phyloP scores from a whole-genome alignment of 2,329 filamentous ascomycete genomes.

The Thelonectria blattea region DNA sequence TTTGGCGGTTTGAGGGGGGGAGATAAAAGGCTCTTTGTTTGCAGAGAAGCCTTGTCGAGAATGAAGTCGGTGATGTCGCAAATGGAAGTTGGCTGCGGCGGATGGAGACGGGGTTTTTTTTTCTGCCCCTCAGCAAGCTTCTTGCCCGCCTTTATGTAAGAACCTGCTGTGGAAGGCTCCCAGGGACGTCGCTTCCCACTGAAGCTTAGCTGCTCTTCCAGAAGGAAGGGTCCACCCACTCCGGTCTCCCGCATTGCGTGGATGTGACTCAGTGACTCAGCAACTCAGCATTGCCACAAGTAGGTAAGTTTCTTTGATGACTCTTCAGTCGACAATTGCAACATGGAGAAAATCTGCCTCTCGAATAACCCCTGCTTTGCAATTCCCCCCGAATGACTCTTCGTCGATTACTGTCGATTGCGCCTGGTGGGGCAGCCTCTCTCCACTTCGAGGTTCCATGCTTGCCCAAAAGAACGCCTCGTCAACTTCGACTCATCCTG shows the following conservation, averaged over 20 bases:
- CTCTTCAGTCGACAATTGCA: background rate
- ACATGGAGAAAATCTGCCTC: background rate
- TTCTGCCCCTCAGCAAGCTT: conserved; percentile 27
- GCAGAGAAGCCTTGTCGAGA: background rate
- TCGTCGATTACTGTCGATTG: background rate
- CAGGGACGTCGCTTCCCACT: conserved; percentile 5
- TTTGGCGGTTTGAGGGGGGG: conserved; percentile 13
- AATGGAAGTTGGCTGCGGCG: conserved; percentile 25
- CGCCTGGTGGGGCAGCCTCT: conserved; percentile 7
- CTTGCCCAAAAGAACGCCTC: conserved; percentile 12
- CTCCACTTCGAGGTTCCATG: background rate
- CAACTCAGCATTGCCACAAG: conserved; percentile 8
- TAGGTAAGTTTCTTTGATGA: conserved; percentile 8
- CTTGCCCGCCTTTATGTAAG: conserved; percentile 35
- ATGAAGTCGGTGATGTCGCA: conserved; percentile 22
- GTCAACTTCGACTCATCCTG: conserved; percentile 32
- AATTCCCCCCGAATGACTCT: conserved; percentile 9
- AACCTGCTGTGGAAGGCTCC: conserved; percentile 6
- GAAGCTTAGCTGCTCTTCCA: conserved; percentile 11
- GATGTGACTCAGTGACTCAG: conserved; percentile 1
- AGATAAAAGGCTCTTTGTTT: background rate
- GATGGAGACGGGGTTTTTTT: conserved; percentile 29
- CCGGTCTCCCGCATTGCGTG: background rate
- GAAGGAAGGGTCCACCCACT: conserved; percentile 5
- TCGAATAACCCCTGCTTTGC: background rate